Evolutionary conservation across 2,329 filamentous ascomycete species (phyloP).

Genomic region (Fusarium equiseti): DNA sequence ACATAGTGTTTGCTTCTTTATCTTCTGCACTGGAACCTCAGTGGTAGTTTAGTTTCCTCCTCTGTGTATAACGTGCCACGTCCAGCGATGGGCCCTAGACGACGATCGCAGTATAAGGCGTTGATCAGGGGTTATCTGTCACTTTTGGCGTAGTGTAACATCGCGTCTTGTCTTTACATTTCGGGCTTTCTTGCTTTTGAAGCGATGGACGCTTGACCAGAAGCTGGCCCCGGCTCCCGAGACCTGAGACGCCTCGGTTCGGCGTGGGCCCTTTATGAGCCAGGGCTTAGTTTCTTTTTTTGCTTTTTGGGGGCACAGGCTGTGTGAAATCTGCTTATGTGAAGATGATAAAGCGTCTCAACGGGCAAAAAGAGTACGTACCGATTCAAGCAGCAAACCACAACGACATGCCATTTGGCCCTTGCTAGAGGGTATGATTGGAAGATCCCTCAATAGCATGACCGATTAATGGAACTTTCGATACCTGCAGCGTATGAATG

Average conservation of each 20-base stretch:
- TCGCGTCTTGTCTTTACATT: constrained; percentile 30
- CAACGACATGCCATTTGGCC: constrained; percentile 10
- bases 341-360: constrained; percentile 39
- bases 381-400: background rate
- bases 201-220: constrained; percentile 21
- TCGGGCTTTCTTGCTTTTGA: constrained; percentile 32
- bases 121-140: constrained; percentile 32
- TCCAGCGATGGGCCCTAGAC: constrained; percentile 28
- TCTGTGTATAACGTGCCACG: background rate
- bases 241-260: constrained; percentile 47
- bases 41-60: background rate
- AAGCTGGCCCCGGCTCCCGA: constrained; percentile 39
- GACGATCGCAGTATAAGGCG: constrained; percentile 38
- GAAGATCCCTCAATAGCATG: constrained; percentile 32
- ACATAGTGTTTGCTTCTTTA: background rate
- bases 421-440: constrained; percentile 16
- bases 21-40: background rate
- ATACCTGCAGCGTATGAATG: constrained; percentile 2
- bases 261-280: constrained; percentile 36
- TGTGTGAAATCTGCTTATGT: constrained; percentile 36
- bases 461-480: constrained; percentile 14
- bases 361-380: constrained; percentile 14
- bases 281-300: constrained; percentile 38
- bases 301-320: constrained; percentile 31
- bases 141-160: constrained; percentile 36